Base-by-base conservation (phyloP, 192 early-diverging fungal genomes). In the Backusella macrospora region DNA sequence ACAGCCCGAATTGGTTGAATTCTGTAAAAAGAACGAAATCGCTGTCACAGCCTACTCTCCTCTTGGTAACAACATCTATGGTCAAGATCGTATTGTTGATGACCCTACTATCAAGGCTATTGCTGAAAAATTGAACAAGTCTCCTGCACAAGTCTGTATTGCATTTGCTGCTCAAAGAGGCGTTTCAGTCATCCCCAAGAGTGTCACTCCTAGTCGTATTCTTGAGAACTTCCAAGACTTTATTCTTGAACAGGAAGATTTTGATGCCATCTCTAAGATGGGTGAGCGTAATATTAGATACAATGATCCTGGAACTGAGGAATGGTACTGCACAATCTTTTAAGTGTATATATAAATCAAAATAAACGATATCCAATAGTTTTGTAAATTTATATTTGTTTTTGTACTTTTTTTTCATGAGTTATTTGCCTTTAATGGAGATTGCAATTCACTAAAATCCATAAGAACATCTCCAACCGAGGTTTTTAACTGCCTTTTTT, bases 1-100 rank as follows among this genome's bases (percentile, higher is more conserved):
- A 13, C 92, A 91, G 70, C 75, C 73, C 34, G 90, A 90, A 59
- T 85, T 98, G 18, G 76, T 96, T 64, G 89, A 89, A 34, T 96
- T 85, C 83, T 91, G 90, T 82, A 78, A 88, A 70, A 68, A 84
- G 55, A 81, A 94, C 67, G 81, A 84, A 39, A 95, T 98, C 62
- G 81, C 78, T 14, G 72, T 95, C 42, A 94, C 92, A n/a, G 95
- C 90, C 2, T 96, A 95, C 84, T 92, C 90, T 43, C 95, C 96
- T 18, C 83, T 96, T 21, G 95, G 95, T 26, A 79, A 79, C 68
- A 78, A 78, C 47, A 62, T 78, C 16, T 77, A 78, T 18, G 77
- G 77, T 29, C 46, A 73, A 65, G 77, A 78, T 2, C 71, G 77
- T 47, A 73, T 73, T 26, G 77, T 78, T 38, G 77, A 78, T 73